These are phyloP conservation scores for Xylariaceae sp. DNA, from an alignment of 2,329 filamentous ascomycete species.

Conservation along the genomic window DNA sequence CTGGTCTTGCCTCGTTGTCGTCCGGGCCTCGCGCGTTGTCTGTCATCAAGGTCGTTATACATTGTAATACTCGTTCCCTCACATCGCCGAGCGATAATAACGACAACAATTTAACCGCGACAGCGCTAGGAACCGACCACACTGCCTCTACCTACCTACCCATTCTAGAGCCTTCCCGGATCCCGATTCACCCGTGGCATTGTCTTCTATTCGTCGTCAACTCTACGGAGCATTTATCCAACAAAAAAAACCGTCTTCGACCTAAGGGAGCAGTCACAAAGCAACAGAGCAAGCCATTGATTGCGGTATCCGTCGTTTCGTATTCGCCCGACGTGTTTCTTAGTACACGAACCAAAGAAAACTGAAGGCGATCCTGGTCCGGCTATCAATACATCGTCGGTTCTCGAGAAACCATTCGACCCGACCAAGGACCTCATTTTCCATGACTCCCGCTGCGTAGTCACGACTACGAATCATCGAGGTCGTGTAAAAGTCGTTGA, in stretches of 20 bases:
- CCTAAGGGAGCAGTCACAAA: not conserved
- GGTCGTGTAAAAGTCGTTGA: conserved; percentile 4
- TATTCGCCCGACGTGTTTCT: conserved; percentile 3
- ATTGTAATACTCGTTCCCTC: not conserved
- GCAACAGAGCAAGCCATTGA: conserved; percentile 1
- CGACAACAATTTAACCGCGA: not conserved
- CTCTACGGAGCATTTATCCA: not conserved
- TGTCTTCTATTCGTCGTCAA: not conserved
- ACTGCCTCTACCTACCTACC: not conserved
- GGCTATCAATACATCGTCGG: not conserved
- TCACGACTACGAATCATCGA: conserved; percentile 12
- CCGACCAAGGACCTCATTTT: conserved; percentile 3
- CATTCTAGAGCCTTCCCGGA: not conserved
- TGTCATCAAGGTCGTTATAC: not conserved
- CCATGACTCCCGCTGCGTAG: conserved; percentile 12
- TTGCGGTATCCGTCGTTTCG: conserved; percentile 7
- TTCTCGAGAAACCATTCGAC: not conserved
- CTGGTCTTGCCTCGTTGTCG: conserved; percentile 5
- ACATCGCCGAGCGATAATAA: conserved; percentile 6
- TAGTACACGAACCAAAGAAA: conserved; percentile 4
- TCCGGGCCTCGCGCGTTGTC: conserved; percentile 1
- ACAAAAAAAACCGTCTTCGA: not conserved
- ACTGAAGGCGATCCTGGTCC: not conserved
- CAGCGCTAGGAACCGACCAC: not conserved
- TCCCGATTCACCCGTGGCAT: not conserved